A percentile compares a stretch with the other conserved stretches of the same genome.
Evolutionary conservation across 495 filamentous ascomycete species (phyloP).

Genomic region (Usnea hakonensis): DNA sequence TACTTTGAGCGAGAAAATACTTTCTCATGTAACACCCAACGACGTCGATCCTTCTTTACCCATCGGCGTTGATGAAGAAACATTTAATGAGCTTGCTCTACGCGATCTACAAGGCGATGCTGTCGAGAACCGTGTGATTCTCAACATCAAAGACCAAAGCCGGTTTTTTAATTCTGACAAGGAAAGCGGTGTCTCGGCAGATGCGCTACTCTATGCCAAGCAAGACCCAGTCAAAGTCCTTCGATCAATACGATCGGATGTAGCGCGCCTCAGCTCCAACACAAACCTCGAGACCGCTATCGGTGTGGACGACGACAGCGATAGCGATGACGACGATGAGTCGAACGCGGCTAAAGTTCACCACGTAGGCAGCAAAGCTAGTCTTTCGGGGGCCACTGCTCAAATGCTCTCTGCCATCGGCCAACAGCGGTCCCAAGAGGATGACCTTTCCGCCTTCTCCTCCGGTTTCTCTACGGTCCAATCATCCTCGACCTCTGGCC

Average conservation of each 20-base stretch:
- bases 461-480: slow-evolving; percentile 26
- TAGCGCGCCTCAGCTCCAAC: slow-evolving; percentile 42
- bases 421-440: slow-evolving; percentile 47
- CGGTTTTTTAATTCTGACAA: slow-evolving; percentile 65
- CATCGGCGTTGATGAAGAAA: slow-evolving; percentile 65
- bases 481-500: slow-evolving; percentile 45
- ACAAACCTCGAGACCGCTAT: slow-evolving; percentile 52
- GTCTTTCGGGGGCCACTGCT: slow-evolving; percentile 40
- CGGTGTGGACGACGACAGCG: slow-evolving; percentile 58
- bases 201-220: slow-evolving; percentile 51
- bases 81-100: slow-evolving; percentile 66
- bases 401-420: slow-evolving; percentile 41
- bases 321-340: slow-evolving; percentile 46
- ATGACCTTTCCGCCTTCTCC: slow-evolving; percentile 30
- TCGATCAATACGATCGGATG: slow-evolving; percentile 50
- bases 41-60: slow-evolving; percentile 59
- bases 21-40: slow-evolving; percentile 72
- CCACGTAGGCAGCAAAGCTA: slow-evolving; percentile 51
- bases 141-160: slow-evolving; percentile 81
- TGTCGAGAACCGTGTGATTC: slow-evolving; percentile 63
- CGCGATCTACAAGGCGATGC: slow-evolving; percentile 72
- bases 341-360: slow-evolving; percentile 45
- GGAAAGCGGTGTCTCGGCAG: slow-evolving; percentile 42
- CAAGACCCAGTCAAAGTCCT: slow-evolving; percentile 64
- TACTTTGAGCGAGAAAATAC: slow-evolving; percentile 78